phyloP scores from a whole-genome alignment of 2,329 filamentous ascomycete genomes.

The Aschersonia sp. region DNA sequence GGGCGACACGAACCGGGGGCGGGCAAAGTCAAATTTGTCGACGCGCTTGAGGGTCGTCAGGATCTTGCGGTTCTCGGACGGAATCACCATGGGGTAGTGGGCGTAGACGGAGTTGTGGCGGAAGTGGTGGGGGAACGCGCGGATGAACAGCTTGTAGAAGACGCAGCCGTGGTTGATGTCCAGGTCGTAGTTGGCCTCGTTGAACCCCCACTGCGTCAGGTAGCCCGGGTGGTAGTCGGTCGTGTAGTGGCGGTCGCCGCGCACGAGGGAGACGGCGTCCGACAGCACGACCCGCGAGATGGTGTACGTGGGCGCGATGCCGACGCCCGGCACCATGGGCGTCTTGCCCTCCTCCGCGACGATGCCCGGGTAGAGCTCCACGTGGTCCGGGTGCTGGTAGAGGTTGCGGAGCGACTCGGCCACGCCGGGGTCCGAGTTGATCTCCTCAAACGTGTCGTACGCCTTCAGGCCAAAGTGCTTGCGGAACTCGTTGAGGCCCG shows the following conservation, averaged over 20 bases:
- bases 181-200: conserved; percentile 57
- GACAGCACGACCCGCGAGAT: conserved; percentile 64
- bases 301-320: conserved; percentile 62
- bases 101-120: conserved; percentile 65
- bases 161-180: conserved; percentile 68
- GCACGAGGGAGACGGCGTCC: conserved; percentile 64
- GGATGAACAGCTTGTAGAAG: conserved; percentile 71
- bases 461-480: conserved; percentile 66
- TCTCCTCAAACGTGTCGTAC: conserved; percentile 67
- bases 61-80: conserved; percentile 57
- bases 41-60: conserved; percentile 52
- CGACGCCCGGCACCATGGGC: conserved; percentile 59
- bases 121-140: conserved; percentile 71
- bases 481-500: conserved; percentile 72
- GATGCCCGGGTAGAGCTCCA: conserved; percentile 69
- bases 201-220: conserved; percentile 74
- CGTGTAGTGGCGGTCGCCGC: conserved; percentile 68
- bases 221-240: conserved; percentile 59
- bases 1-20: conserved; percentile 35
- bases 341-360: conserved; percentile 63
- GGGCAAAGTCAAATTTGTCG: conserved; percentile 54
- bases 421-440: conserved; percentile 63
- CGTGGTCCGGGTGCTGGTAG: conserved; percentile 65
- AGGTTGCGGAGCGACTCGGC: conserved; percentile 50
- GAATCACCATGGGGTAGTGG: conserved; percentile 60